Evolutionary conservation across 164 flowering plant species (phyloP).

Genomic region (Nymphaea colorata): DNA sequence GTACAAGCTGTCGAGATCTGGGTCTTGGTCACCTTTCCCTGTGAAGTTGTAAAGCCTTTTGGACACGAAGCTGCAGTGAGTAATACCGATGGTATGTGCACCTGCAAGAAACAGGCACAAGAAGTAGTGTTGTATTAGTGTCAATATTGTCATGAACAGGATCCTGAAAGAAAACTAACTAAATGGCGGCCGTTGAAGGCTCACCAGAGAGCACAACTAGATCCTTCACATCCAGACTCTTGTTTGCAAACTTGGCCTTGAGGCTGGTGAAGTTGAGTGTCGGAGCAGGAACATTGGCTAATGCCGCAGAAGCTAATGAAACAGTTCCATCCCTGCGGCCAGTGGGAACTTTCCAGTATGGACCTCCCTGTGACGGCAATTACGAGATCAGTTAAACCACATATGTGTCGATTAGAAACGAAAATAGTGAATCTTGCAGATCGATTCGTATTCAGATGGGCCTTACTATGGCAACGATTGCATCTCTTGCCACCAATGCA

Average conservation of each 20-base stretch:
- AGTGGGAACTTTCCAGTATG: constrained; percentile 77
- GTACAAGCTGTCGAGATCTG: constrained; percentile 38
- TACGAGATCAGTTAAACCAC: no score
- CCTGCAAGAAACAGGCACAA: constrained; percentile 8
- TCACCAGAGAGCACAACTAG: constrained; percentile 69
- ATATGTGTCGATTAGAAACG: no score
- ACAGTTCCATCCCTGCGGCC: constrained; percentile 74
- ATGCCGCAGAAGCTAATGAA: constrained; percentile 46
- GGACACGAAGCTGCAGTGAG: constrained; percentile 17
- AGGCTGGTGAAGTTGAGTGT: constrained; percentile 43
- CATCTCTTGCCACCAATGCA: constrained; percentile 58
- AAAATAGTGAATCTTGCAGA: no score
- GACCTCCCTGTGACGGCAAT: constrained; percentile 24
- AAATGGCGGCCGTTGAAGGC: no score
- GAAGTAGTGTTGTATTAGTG: no score
- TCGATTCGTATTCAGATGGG: no score
- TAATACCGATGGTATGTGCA: constrained; percentile 25
- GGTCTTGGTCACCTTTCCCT: constrained; percentile 44
- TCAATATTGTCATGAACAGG: no score
- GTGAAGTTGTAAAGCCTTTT: constrained; percentile 56
- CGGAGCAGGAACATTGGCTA: constrained; percentile 51
- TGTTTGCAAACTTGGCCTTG: constrained; percentile 27
- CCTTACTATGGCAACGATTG: constrained; percentile 15
- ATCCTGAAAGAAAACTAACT: no score
- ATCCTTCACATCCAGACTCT: constrained; percentile 61